These are phyloP conservation scores for Sechiopsis laciniata DNA, from an alignment of 306 rosid genomes.

Conservation along the genomic window DNA sequence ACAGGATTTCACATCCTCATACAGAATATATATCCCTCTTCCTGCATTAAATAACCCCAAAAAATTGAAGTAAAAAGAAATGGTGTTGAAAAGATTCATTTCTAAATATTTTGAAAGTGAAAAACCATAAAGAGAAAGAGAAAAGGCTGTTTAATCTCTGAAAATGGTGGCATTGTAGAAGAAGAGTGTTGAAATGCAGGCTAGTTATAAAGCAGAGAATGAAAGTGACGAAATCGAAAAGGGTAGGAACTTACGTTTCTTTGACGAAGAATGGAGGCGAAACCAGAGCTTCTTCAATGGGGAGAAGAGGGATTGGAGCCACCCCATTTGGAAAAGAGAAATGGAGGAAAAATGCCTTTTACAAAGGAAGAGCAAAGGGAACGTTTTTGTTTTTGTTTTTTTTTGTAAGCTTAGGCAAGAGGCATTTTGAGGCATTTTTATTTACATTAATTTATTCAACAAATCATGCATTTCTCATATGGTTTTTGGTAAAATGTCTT, in stretches of 20 bases:
- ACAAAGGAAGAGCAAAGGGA: no score
- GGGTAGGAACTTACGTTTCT: conserved; percentile 47
- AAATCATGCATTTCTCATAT: conserved; percentile 34
- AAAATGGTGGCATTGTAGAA: conserved; percentile 4
- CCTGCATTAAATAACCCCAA: conserved; percentile 35
- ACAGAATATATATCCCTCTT: conserved; percentile 80
- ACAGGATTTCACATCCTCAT: conserved; percentile 87
- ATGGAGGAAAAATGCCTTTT: no score
- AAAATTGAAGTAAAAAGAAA: background rate
- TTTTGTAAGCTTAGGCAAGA: conserved; percentile 49
- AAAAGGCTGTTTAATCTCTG: background rate
- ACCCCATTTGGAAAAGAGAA: conserved; percentile 52
- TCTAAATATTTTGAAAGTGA: no score
- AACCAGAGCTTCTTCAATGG: conserved; percentile 78
- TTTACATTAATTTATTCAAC: conserved; percentile 29
- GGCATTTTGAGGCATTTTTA: conserved; percentile 53
- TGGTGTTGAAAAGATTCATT: no score
- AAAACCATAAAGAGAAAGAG: no score
- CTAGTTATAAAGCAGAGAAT: no score
- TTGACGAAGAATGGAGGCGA: conserved; percentile 53
- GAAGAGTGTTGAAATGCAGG: background rate
- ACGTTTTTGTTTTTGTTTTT: no score
- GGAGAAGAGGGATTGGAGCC: conserved; percentile 83
- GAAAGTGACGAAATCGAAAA: background rate
- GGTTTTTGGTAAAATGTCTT: conserved; percentile 50